Percentiles rank a stretch among this genome's conserved stretches.
Evolutionary conservation across 345 rosid species (phyloP).

Genomic region (Ceriops tagal): DNA sequence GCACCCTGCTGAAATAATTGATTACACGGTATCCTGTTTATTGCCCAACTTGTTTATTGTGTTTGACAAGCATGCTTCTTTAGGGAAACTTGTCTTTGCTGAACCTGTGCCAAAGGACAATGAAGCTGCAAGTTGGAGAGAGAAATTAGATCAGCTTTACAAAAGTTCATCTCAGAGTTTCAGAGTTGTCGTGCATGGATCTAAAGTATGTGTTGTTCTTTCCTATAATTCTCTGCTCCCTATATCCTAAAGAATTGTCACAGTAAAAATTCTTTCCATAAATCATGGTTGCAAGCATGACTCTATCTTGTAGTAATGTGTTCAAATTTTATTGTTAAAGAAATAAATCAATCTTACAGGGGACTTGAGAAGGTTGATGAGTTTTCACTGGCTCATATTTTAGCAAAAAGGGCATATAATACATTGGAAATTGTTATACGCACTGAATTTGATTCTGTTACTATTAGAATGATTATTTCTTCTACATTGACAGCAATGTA

Average conservation of each 20-base stretch:
- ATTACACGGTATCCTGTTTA: conserved; percentile 7
- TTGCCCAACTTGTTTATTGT: conserved; percentile 7
- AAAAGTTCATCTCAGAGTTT: conserved; percentile 98
- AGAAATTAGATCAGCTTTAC: conserved; percentile 91
- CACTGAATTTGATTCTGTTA: not conserved
- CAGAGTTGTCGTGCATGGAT: conserved; percentile 98
- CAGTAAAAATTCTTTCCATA: not conserved
- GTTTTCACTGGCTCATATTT: not conserved
- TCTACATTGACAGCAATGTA: conserved; percentile 18
- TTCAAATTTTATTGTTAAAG: not conserved
- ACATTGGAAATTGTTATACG: not conserved
- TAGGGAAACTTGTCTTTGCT: conserved; percentile 97
- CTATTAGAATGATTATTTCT: not conserved
- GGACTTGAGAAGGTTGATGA: conserved; percentile 7
- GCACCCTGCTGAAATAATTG: conserved; percentile 5
- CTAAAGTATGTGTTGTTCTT: conserved; percentile 59
- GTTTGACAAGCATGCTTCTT: conserved; percentile 23
- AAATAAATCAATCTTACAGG: not conserved
- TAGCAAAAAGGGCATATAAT: not conserved
- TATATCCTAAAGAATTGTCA: not conserved
- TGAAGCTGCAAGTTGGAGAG: conserved; percentile 99
- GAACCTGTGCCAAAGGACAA: conserved; percentile 92
- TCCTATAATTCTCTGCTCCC: not conserved
- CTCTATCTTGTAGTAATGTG: not conserved
- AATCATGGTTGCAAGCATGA: not conserved